These are phyloP conservation scores for Solanum virginianum DNA, from an alignment of 257 asterid genomes.

Conservation along the genomic window DNA sequence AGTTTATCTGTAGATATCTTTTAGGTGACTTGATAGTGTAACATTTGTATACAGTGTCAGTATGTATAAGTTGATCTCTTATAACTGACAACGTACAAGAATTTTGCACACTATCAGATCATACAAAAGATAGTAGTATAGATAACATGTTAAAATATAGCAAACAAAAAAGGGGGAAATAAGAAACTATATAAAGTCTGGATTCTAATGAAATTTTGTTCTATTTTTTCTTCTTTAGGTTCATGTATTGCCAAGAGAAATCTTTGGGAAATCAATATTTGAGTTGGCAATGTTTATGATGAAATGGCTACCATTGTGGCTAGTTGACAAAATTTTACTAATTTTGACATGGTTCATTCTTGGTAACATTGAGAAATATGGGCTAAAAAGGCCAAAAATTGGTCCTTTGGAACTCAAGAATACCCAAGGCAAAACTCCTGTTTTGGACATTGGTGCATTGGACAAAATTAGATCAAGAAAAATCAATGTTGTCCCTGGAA, in stretches of 20 bases:
- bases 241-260: slow-evolving; percentile 22
- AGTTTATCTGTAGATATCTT: neutral
- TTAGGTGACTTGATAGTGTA: neutral
- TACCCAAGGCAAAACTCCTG: slow-evolving; percentile 17
- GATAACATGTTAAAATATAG: neutral
- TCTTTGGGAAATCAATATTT: slow-evolving; percentile 17
- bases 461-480: slow-evolving; percentile 16
- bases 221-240: neutral
- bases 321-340: slow-evolving; percentile 14
- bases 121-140: neutral
- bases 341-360: slow-evolving; percentile 11
- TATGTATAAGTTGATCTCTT: neutral
- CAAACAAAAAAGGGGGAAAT: neutral
- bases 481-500: slow-evolving; percentile 7
- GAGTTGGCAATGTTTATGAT: slow-evolving; percentile 15
- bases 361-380: slow-evolving; percentile 8
- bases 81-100: neutral
- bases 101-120: neutral
- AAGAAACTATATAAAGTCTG: neutral
- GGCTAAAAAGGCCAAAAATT: slow-evolving; percentile 6
- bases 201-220: neutral
- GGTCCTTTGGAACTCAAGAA: slow-evolving; percentile 21
- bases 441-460: slow-evolving; percentile 17
- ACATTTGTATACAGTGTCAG: neutral
- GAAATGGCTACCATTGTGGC: slow-evolving; percentile 17